phyloP scores from a whole-genome alignment of 345 rosid genomes.

The Citropsis articulata region DNA sequence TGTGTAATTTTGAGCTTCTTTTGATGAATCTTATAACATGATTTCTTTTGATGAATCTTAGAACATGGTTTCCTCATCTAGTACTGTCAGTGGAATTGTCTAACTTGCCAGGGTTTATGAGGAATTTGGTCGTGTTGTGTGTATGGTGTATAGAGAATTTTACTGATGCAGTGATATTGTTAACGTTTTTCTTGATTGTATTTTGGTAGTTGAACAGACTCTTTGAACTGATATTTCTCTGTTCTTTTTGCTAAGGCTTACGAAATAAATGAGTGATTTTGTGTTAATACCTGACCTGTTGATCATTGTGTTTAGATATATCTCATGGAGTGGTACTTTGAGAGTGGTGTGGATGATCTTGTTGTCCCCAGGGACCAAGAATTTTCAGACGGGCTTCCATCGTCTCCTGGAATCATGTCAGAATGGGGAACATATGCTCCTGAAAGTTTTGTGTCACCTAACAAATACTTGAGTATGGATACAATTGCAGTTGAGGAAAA shows the following conservation, averaged over 20 bases:
- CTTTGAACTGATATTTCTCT: not conserved
- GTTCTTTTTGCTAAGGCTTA: not conserved
- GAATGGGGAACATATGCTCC: conserved; percentile 36
- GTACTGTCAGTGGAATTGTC: not conserved
- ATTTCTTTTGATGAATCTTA: too few species aligned
- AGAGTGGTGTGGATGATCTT: conserved; percentile 32
- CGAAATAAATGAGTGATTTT: not conserved
- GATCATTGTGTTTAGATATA: conserved; percentile 21
- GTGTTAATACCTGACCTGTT: not conserved
- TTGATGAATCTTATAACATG: too few species aligned
- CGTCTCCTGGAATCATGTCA: conserved; percentile 50
- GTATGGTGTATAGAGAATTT: too few species aligned
- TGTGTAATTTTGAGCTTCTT: not conserved
- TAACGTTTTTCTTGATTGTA: too few species aligned
- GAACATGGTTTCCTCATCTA: too few species aligned
- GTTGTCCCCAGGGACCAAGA: conserved; percentile 47
- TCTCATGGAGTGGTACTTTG: conserved; percentile 49
- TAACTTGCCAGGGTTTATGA: not conserved
- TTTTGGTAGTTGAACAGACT: not conserved
- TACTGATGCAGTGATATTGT: not conserved
- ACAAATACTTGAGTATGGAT: conserved; percentile 20
- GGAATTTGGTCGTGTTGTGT: too few species aligned
- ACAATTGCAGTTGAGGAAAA: conserved; percentile 5
- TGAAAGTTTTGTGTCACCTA: conserved; percentile 18
- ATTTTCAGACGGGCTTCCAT: conserved; percentile 39